Percentiles rank a stretch among this genome's conserved stretches.
phyloP scores from a whole-genome alignment of 2,329 filamentous ascomycete species.

The Pyricularia grisea region DNA sequence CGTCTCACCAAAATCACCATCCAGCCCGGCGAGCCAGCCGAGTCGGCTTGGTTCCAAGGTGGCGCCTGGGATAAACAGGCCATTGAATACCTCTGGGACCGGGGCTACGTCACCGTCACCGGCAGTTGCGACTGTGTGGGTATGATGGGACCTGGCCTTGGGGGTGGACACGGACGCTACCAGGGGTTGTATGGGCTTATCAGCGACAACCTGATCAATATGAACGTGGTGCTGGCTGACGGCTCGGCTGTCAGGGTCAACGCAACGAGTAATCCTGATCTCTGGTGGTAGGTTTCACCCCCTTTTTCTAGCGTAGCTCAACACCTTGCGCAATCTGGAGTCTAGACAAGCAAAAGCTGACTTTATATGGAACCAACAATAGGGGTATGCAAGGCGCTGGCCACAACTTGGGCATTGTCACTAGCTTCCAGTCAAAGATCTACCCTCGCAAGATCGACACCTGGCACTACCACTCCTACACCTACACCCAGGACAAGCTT shows the following conservation, averaged over 20 bases:
- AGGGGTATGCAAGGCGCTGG: too few species aligned
- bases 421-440: too few species aligned
- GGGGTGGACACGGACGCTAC: slow-evolving; percentile 4
- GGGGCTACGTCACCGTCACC: neutral
- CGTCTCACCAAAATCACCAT: slow-evolving; percentile 4
- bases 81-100: neutral
- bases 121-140: slow-evolving; percentile 5
- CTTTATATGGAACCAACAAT: too few species aligned
- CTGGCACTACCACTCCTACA: too few species aligned
- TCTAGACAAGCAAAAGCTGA: too few species aligned
- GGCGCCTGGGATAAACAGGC: neutral
- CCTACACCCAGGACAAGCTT: too few species aligned
- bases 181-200: slow-evolving; percentile 7
- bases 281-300: too few species aligned
- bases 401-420: too few species aligned
- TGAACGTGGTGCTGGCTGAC: slow-evolving; percentile 5
- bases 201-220: slow-evolving; percentile 2
- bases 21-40: neutral
- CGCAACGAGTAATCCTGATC: neutral
- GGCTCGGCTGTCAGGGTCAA: slow-evolving; percentile 4
- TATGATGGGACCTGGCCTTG: slow-evolving; percentile 3
- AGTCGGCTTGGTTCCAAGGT: neutral
- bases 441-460: too few species aligned
- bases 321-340: too few species aligned
- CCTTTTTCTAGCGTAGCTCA: too few species aligned